Evolutionary conservation across 2,329 filamentous ascomycete species (phyloP).

Genomic region (Paecilomyces sp.): DNA sequence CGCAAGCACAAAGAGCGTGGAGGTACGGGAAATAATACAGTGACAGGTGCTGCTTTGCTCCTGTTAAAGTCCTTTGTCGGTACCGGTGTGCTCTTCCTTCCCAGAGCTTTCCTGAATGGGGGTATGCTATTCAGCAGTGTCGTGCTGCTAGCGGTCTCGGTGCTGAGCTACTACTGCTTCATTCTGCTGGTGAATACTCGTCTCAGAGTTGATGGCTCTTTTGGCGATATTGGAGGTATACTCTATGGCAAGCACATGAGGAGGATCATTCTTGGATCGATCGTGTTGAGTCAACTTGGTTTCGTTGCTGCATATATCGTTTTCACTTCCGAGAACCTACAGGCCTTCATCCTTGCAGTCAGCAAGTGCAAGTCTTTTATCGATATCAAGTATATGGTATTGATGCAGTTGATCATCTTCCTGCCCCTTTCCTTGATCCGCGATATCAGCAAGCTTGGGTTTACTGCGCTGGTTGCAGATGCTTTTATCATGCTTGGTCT

Average conservation of each 20-base stretch:
- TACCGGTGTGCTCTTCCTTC: conserved; percentile 10
- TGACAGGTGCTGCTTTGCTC: conserved; percentile 72
- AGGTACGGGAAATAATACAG: conserved; percentile 67
- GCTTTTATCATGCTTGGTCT: conserved; percentile 89
- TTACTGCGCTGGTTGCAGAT: conserved; percentile 88
- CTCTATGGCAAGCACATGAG: conserved; percentile 90
- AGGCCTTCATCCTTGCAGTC: conserved; percentile 89
- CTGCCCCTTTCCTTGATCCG: conserved; percentile 86
- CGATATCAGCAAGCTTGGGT: conserved; percentile 95
- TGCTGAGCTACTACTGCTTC: conserved; percentile 94
- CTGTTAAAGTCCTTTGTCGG: conserved; percentile 97
- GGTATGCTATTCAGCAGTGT: conserved; percentile 96
- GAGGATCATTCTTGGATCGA: conserved; percentile 77
- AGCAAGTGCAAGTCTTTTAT: conserved; percentile 80
- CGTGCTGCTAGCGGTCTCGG: conserved; percentile 77
- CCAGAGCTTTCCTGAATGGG: conserved; percentile 71
- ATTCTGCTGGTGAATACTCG: conserved; percentile 85
- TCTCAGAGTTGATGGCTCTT: conserved; percentile 81
- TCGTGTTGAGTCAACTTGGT: conserved; percentile 91
- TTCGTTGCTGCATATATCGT: conserved; percentile 95
- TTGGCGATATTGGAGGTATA: conserved; percentile 90
- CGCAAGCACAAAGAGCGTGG: conserved; percentile 70
- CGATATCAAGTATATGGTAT: conserved; percentile 79
- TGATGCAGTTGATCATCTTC: conserved; percentile 95
- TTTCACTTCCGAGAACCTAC: conserved; percentile 91